These are phyloP conservation scores for Aethionema arabicum DNA, from an alignment of 345 rosid species.

Conservation along the genomic window DNA sequence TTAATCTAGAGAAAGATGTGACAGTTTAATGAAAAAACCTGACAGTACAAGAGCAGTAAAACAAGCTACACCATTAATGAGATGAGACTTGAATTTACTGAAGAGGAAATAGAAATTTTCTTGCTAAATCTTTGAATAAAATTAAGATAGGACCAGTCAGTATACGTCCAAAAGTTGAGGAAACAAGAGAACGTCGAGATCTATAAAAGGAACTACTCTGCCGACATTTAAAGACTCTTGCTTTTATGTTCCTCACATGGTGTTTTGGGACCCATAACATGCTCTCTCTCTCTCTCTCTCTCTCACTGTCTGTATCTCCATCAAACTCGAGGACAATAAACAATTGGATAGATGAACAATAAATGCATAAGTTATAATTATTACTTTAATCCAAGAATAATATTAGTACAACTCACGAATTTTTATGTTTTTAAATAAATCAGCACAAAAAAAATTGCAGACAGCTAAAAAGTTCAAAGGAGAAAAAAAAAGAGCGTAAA, in stretches of 20 bases:
- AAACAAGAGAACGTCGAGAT: conserved; percentile 31
- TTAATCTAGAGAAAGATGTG: neutral
- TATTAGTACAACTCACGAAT: conserved; percentile 24
- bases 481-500: neutral
- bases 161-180: conserved; percentile 7
- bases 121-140: conserved; percentile 9
- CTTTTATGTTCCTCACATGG: conserved; percentile 37
- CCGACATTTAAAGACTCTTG: conserved; percentile 32
- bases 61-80: conserved; percentile 12
- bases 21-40: neutral
- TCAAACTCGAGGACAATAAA: conserved; percentile 13
- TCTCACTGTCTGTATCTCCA: neutral
- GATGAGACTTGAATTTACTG: neutral
- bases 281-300: conserved; percentile 16
- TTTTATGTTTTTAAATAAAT: conserved; percentile 28
- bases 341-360: conserved; percentile 14
- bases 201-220: conserved; percentile 24
- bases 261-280: conserved; percentile 37
- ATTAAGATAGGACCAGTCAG: conserved; percentile 31
- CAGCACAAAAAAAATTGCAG: conserved; percentile 11
- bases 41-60: conserved; percentile 16
- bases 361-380: conserved; percentile 34
- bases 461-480: conserved; percentile 31
- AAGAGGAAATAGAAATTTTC: conserved; percentile 5
- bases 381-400: conserved; percentile 15